These are phyloP conservation scores for Cutaneotrichosporon cavernicola DNA, from an alignment of 1,284 basidiomycete species.

Conservation along the genomic window DNA sequence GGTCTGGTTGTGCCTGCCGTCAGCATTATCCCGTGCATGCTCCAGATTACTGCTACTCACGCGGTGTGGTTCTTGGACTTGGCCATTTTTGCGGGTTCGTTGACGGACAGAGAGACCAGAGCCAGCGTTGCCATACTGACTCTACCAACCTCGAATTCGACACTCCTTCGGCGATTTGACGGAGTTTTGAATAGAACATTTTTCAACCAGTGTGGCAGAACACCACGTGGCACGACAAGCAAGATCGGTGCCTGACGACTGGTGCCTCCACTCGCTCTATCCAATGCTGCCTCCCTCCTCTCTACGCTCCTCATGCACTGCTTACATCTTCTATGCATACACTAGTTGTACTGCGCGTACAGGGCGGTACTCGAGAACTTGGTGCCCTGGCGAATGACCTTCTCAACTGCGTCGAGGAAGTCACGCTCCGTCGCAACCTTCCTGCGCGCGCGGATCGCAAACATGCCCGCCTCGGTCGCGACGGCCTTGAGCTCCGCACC, in stretches of 20 bases:
- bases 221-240: neutral
- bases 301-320: neutral
- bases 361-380: constrained; percentile 84
- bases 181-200: neutral
- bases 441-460: constrained; percentile 92
- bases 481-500: constrained; percentile 96
- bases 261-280: neutral
- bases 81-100: constrained; percentile 50
- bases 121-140: neutral
- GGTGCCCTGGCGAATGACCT: constrained; percentile 94
- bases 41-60: constrained; percentile 32
- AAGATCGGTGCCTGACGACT: too few relatives aligned
- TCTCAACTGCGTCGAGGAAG: constrained; percentile 96
- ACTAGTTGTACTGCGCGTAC: constrained; percentile 55
- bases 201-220: neutral
- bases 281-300: neutral
- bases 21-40: constrained; percentile 13
- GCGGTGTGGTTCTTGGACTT: constrained; percentile 62
- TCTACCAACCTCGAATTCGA: neutral
- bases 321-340: constrained; percentile 14
- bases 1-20: constrained; percentile 82
- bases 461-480: constrained; percentile 99
- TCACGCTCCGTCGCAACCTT: constrained; percentile 98
- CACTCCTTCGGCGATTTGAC: neutral
- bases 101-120: constrained; percentile 14